Evolutionary conservation across 805 yeast species (phyloP).

Genomic region (Kluyveromyces siamensis): DNA sequence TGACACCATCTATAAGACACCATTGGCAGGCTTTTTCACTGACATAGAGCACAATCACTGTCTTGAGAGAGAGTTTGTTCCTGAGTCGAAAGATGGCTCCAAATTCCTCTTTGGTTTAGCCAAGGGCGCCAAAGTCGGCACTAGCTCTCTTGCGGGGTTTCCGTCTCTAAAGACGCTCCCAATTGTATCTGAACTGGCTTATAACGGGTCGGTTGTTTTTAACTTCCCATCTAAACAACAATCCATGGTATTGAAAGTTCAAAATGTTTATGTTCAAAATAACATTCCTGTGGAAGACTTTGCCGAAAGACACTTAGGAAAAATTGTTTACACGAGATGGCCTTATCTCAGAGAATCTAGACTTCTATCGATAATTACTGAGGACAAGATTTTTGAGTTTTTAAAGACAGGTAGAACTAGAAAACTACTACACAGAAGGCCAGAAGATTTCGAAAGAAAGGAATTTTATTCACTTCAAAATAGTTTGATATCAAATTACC

Average conservation of each 20-base stretch:
- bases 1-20: slow-evolving; percentile 57
- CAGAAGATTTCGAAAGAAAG: slow-evolving; percentile 39
- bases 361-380: slow-evolving; percentile 55
- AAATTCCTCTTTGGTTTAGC: slow-evolving; percentile 47
- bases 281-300: slow-evolving; percentile 54
- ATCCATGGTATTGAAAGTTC: slow-evolving; percentile 61
- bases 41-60: slow-evolving; percentile 78
- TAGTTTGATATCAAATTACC: slow-evolving; percentile 35
- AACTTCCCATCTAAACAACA: slow-evolving; percentile 79
- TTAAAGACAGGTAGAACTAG: slow-evolving; percentile 4
- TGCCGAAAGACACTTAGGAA: slow-evolving; percentile 51
- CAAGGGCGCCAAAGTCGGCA: slow-evolving; percentile 60
- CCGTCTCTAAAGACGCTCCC: slow-evolving; percentile 73
- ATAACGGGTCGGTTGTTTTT: slow-evolving; percentile 66
- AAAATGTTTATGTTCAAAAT: slow-evolving; percentile 39
- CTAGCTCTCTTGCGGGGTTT: slow-evolving; percentile 76
- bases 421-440: slow-evolving; percentile 31
- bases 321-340: slow-evolving; percentile 71
- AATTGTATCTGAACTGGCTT: slow-evolving; percentile 41
- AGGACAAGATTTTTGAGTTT: slow-evolving; percentile 35
- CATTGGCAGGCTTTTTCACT: slow-evolving; percentile 65
- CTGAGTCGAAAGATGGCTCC: slow-evolving; percentile 38
- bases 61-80: slow-evolving; percentile 45
- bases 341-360: slow-evolving; percentile 83
- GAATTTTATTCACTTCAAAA: slow-evolving; percentile 36